Percentiles rank a stretch among this genome's conserved stretches.
phyloP scores from a whole-genome alignment of 2,329 filamentous ascomycete species.

The Penicillium freii region DNA sequence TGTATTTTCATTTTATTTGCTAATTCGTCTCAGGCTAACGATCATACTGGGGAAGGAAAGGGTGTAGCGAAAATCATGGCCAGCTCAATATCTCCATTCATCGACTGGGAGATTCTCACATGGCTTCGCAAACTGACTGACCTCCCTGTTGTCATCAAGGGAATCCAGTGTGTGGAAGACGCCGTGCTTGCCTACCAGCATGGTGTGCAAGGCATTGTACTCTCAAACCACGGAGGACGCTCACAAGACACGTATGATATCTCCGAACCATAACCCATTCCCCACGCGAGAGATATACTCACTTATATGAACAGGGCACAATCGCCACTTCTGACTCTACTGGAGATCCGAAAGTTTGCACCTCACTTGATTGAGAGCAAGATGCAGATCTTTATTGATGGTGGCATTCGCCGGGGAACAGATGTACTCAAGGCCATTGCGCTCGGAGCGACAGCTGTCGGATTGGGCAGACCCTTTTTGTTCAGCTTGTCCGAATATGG shows the following conservation, averaged over 20 bases:
- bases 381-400: conserved; percentile 64
- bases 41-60: conserved; percentile 18
- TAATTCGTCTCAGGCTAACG: conserved; percentile 4
- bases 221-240: conserved; percentile 46
- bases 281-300: background rate
- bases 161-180: conserved; percentile 51
- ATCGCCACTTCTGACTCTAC: conserved; percentile 56
- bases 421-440: conserved; percentile 68
- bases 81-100: conserved; percentile 29
- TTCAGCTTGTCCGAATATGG: conserved; percentile 61
- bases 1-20: background rate
- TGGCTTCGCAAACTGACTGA: conserved; percentile 45
- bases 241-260: conserved; percentile 44
- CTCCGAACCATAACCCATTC: background rate
- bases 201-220: conserved; percentile 47
- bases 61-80: conserved; percentile 32
- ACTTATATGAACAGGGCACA: conserved; percentile 22
- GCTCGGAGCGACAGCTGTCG: conserved; percentile 63
- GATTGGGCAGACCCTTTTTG: conserved; percentile 61
- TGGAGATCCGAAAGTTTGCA: conserved; percentile 60
- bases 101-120: conserved; percentile 31
- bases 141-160: conserved; percentile 40
- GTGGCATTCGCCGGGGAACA: conserved; percentile 63
- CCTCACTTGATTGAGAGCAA: conserved; percentile 13
- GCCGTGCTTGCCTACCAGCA: conserved; percentile 46